Evolutionary conservation across 2,329 filamentous ascomycete genomes (phyloP).

Genomic region (Phyllachora maydis): DNA sequence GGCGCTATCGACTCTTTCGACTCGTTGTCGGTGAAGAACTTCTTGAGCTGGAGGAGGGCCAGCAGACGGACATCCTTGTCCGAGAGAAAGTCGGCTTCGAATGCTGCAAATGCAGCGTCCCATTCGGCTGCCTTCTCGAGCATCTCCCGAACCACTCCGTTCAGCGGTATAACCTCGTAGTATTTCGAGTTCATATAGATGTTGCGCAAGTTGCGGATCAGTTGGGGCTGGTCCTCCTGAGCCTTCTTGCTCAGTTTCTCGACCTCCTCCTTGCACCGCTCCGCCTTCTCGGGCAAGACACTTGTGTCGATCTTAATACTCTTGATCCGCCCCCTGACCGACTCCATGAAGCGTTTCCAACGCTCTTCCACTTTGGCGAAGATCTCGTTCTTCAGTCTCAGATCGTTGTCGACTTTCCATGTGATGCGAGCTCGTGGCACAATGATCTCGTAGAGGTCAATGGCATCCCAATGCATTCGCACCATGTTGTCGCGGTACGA

Average conservation of each 20-base stretch:
- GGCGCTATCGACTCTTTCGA: slow-evolving; percentile 55
- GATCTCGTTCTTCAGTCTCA: slow-evolving; percentile 82
- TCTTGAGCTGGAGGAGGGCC: slow-evolving; percentile 80
- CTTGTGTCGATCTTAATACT: slow-evolving; percentile 86
- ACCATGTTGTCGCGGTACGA: slow-evolving; percentile 71
- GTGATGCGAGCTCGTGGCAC: slow-evolving; percentile 80
- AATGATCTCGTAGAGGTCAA: slow-evolving; percentile 84
- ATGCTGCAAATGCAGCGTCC: slow-evolving; percentile 78
- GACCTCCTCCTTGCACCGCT: slow-evolving; percentile 64
- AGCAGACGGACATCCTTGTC: slow-evolving; percentile 91
- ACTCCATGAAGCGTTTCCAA: slow-evolving; percentile 70
- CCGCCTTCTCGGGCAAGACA: slow-evolving; percentile 69
- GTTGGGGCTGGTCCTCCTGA: slow-evolving; percentile 58
- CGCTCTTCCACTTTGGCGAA: slow-evolving; percentile 65
- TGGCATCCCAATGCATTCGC: slow-evolving; percentile 78
- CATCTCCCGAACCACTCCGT: slow-evolving; percentile 71
- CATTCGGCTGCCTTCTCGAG: slow-evolving; percentile 85
- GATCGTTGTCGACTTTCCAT: slow-evolving; percentile 93
- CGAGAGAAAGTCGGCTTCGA: slow-evolving; percentile 83
- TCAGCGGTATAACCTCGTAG: slow-evolving; percentile 90
- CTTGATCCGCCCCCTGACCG: slow-evolving; percentile 64
- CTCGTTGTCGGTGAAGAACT: slow-evolving; percentile 83
- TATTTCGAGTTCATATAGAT: slow-evolving; percentile 89
- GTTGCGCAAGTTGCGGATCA: slow-evolving; percentile 64
- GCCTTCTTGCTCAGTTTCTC: slow-evolving; percentile 59